Percentiles rank a stretch among this genome's conserved stretches.
Evolutionary conservation across 352 stramenopile species (phyloP).

Genomic region (Saprolegnia parasitica): DNA sequence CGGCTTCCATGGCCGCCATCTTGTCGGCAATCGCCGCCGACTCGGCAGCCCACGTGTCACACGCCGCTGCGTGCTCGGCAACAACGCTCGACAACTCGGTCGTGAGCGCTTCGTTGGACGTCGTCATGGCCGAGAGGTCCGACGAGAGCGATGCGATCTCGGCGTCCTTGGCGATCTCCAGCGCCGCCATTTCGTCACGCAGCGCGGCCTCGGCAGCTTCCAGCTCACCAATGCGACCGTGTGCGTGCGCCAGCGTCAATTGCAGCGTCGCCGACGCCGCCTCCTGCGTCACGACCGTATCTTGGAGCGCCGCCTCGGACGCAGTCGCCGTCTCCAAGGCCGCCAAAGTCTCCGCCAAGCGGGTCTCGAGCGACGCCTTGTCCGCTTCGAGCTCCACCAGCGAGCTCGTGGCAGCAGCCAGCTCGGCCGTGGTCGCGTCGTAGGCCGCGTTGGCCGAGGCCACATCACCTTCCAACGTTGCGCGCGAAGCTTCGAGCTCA

Average conservation of each 20-base stretch:
- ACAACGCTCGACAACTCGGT: not conserved
- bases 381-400: not conserved
- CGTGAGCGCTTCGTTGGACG: not conserved
- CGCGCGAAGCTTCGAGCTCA: not conserved
- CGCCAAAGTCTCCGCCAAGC: not conserved
- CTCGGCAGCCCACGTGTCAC: not conserved
- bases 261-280: not conserved
- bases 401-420: not conserved
- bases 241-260: not conserved
- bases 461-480: not conserved
- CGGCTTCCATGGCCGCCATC: slow-evolving; percentile 1
- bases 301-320: not conserved
- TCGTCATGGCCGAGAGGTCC: not conserved
- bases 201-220: not conserved
- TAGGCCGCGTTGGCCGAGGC: not conserved
- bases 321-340: not conserved
- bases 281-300: not conserved
- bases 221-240: not conserved
- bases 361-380: not conserved
- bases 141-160: not conserved
- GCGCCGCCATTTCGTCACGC: not conserved
- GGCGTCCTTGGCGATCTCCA: not conserved
- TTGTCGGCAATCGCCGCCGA: not conserved
- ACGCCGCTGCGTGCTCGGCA: not conserved
- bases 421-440: not conserved